Evolutionary conservation across 768 basidiomycete genomes (phyloP).

Genomic region (Calocera cornea): DNA sequence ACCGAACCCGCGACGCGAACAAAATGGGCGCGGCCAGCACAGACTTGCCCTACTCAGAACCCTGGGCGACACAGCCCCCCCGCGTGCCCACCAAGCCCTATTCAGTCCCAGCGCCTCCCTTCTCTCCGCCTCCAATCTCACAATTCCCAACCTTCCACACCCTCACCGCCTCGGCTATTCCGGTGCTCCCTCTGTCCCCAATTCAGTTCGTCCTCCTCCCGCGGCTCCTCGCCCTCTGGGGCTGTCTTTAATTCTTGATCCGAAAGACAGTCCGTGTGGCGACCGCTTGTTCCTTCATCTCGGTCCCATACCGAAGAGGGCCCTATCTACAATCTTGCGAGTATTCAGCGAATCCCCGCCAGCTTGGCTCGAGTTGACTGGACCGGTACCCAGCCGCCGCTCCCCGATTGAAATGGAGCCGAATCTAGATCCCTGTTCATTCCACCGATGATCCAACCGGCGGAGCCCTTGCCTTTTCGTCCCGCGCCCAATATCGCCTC

Average conservation of each 20-base stretch:
- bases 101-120: background rate
- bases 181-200: background rate
- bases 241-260: too few species aligned
- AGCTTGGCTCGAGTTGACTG: too few species aligned
- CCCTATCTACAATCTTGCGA: too few species aligned
- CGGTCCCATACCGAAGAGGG: too few species aligned
- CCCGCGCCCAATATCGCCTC: background rate
- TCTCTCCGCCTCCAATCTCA: background rate
- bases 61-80: background rate
- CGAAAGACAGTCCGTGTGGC: too few species aligned
- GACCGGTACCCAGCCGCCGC: too few species aligned
- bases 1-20: background rate
- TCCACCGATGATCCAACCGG: background rate
- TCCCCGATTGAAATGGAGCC: background rate
- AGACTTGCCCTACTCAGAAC: background rate
- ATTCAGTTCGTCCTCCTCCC: background rate
- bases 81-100: background rate
- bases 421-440: conserved; percentile 1
- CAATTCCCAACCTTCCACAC: too few species aligned
- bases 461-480: background rate
- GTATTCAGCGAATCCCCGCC: too few species aligned
- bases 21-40: background rate
- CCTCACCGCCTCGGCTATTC: background rate
- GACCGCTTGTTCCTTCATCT: too few species aligned
- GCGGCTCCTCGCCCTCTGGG: too few species aligned